These are phyloP conservation scores for Hanseniaspora taiwanica DNA, from an alignment of 805 yeast species.

Conservation along the genomic window DNA sequence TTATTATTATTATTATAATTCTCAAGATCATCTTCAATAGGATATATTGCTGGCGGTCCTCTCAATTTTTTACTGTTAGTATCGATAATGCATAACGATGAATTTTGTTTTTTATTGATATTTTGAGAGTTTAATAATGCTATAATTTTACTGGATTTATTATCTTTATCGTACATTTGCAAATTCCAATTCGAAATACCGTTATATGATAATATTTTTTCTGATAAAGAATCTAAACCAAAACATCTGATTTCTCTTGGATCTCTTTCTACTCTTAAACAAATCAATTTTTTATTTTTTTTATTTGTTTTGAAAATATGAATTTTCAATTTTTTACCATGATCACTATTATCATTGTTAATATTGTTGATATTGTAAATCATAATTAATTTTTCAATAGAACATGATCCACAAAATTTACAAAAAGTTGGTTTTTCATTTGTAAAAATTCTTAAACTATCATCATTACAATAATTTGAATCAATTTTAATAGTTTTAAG, in stretches of 20 bases:
- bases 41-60: too few relatives aligned
- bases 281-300: conserved; percentile 64
- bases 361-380: conserved; percentile 52
- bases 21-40: too few relatives aligned
- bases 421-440: conserved; percentile 26
- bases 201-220: too few relatives aligned
- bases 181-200: too few relatives aligned
- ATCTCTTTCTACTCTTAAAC: conserved; percentile 85
- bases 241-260: conserved; percentile 82
- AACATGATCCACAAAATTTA: conserved; percentile 81
- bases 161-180: too few relatives aligned
- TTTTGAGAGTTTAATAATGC: too few relatives aligned
- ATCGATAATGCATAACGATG: too few relatives aligned
- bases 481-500: conserved; percentile 50
- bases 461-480: conserved; percentile 30
- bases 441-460: background rate
- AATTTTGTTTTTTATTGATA: too few relatives aligned
- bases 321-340: conserved; percentile 33
- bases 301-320: conserved; percentile 66
- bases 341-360: conserved; percentile 16
- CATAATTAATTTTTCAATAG: conserved; percentile 58
- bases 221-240: conserved; percentile 47
- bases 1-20: too few relatives aligned
- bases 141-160: too few relatives aligned
- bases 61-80: too few relatives aligned